phyloP scores from a whole-genome alignment of 331 rosid species.

The Prunus yedoensis region DNA sequence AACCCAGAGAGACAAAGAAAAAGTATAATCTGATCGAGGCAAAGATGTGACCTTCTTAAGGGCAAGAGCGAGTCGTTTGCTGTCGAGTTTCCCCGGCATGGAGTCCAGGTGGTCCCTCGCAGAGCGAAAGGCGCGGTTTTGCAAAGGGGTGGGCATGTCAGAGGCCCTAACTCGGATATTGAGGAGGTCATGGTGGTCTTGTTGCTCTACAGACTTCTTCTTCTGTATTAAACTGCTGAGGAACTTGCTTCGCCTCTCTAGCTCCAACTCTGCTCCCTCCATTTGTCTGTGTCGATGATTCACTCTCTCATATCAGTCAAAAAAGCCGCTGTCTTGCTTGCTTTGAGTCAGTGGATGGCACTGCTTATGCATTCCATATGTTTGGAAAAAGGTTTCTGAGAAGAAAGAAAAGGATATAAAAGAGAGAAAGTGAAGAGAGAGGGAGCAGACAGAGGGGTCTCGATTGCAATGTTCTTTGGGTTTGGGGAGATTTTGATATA shows the following conservation, averaged over 20 bases:
- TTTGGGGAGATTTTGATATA: slow-evolving; percentile 5
- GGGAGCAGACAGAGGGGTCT: slow-evolving; percentile 31
- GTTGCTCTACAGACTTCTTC: slow-evolving; percentile 74
- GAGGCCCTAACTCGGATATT: slow-evolving; percentile 65
- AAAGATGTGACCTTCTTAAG: slow-evolving; percentile 74
- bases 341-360: slow-evolving; percentile 9
- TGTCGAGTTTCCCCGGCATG: slow-evolving; percentile 81
- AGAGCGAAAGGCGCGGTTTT: slow-evolving; percentile 70
- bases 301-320: slow-evolving; percentile 30
- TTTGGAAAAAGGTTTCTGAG: slow-evolving; percentile 27
- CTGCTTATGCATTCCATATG: slow-evolving; percentile 30
- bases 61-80: slow-evolving; percentile 73
- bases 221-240: slow-evolving; percentile 69
- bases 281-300: slow-evolving; percentile 23
- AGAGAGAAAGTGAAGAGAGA: slow-evolving; percentile 4
- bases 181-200: slow-evolving; percentile 50
- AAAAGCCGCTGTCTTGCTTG: slow-evolving; percentile 14
- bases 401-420: background rate
- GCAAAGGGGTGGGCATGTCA: slow-evolving; percentile 75
- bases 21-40: background rate
- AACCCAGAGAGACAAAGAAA: slow-evolving; percentile 23
- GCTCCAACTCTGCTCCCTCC: slow-evolving; percentile 84
- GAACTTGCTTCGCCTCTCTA: slow-evolving; percentile 86
- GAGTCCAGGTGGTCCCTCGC: slow-evolving; percentile 74
- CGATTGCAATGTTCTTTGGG: slow-evolving; percentile 27